A percentile compares a stretch with the other conserved stretches of the same genome.
phyloP scores from a whole-genome alignment of 1,284 basidiomycete genomes.

The Microbotryomycetes sp. region DNA sequence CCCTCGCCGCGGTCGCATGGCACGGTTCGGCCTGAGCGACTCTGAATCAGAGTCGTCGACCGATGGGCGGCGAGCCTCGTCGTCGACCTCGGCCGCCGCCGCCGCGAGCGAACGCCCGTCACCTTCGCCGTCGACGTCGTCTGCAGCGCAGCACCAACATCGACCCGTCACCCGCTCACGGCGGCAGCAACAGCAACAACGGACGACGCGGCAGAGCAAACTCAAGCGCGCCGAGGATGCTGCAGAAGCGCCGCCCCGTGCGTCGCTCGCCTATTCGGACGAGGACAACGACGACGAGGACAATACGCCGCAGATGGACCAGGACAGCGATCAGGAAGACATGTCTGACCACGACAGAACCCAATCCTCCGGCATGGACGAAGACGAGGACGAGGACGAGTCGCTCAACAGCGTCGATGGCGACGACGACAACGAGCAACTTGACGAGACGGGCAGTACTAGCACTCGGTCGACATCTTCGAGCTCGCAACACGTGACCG shows the following conservation, averaged over 20 bases:
- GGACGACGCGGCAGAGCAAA: not conserved
- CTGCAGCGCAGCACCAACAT: not conserved
- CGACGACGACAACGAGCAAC: slow-evolving; percentile 37
- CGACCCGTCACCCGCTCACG: not conserved
- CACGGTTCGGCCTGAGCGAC: slow-evolving; percentile 21
- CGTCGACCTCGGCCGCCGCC: not conserved
- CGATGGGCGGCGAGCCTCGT: not conserved
- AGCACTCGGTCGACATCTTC: slow-evolving; percentile 16
- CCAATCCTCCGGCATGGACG: too few species aligned
- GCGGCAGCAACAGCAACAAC: not conserved
- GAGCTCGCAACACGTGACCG: not conserved
- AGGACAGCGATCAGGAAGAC: slow-evolving; percentile 20
- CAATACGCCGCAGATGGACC: not conserved
- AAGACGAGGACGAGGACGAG: slow-evolving; percentile 23
- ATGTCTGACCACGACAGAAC: slow-evolving; percentile 13
- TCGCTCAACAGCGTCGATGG: slow-evolving; percentile 16
- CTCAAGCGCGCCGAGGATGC: not conserved
- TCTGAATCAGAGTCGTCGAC: slow-evolving; percentile 7
- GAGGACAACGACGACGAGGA: not conserved
- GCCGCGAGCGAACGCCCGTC: not conserved
- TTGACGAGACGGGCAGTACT: not conserved
- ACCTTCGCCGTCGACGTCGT: not conserved
- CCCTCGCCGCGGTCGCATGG: slow-evolving; percentile 2
- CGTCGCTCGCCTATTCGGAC: not conserved
- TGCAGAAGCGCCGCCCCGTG: not conserved